Evolutionary conservation across 495 filamentous ascomycete genomes (phyloP), one percentile per base, ranked within the genome.

Genomic region (Hyaloscypha finlandica): DNA sequence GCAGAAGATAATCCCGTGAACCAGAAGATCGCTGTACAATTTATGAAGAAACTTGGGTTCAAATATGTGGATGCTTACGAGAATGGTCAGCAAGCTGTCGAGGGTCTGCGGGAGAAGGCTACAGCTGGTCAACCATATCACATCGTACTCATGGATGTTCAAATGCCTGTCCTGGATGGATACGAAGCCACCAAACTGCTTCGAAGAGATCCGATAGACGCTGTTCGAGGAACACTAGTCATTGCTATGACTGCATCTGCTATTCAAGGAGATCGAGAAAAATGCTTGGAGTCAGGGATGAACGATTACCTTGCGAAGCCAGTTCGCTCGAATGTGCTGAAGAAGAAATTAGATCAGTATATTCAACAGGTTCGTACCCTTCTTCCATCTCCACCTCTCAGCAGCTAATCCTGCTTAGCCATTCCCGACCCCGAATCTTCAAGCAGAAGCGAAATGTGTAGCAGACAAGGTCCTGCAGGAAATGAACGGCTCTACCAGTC

Each of bases 291-390:
- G 31, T 91, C 92, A 0, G 93, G 93, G 32, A 97, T 97, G 93
- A 96, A 96, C 77, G 92, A 97, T 68, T 97, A 97, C 67, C 86
- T 97, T 6, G 92, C 93, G 30, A 97, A 97, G 75, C 93, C 93
- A 9, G 93, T 97, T 2, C 83, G 92, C 60, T 87, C 85, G 19
- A 85, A 87, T 29, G 81, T 93, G 54, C 78, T 94, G 42, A 92
- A 89, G 75, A 84, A 86, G 72, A 91, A 93, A 81, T 73, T 94
- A 59, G 90, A 93, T 67, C 70, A 74, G 30, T 74, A 74, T 71
- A 68, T 74, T 61, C 65, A 70, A 64, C 70, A 72, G 65, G 72
- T 74, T 35, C 45, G 65, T 45, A n/a, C 20, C 9, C 20, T 2
- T 3, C 39, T 58, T 20, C 14, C 14, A 51, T 22, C 35, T 48